These are phyloP conservation scores for Fusarium tupiense DNA, from an alignment of 2,329 filamentous ascomycete species.

Conservation along the genomic window DNA sequence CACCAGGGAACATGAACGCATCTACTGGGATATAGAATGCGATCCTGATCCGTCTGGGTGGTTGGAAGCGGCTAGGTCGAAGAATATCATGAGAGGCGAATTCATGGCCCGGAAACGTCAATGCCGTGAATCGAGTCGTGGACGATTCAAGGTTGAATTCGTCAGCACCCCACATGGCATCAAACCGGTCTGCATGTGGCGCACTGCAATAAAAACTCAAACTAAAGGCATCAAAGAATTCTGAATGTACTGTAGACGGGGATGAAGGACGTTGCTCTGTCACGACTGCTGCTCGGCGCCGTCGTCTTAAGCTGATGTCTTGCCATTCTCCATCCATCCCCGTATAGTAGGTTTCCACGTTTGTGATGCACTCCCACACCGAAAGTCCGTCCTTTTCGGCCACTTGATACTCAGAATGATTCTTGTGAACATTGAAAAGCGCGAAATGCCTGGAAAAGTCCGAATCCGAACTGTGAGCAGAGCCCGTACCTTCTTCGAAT, in stretches of 20 bases:
- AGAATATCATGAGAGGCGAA: not conserved
- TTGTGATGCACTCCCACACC: not conserved
- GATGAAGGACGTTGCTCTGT: not conserved
- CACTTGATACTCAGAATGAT: not conserved
- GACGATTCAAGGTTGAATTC: accelerated
- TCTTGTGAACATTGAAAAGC: not conserved
- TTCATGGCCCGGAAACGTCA: not conserved
- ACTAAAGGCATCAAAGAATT: not conserved
- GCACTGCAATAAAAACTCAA: not conserved
- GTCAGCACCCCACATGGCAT: too few relatives aligned
- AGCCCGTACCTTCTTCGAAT: accelerated
- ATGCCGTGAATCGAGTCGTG: not conserved
- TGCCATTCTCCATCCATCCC: not conserved
- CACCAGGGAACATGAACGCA: accelerated
- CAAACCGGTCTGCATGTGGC: too few relatives aligned
- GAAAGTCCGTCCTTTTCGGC: not conserved
- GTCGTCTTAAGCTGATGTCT: not conserved
- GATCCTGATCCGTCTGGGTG: not conserved
- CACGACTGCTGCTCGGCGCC: not conserved
- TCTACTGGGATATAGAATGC: not conserved
- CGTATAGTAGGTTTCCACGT: not conserved
- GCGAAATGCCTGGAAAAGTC: accelerated
- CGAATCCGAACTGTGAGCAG: not conserved
- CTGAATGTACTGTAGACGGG: not conserved
- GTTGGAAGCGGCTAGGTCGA: not conserved